A percentile compares a stretch with the other conserved stretches of the same genome.
These are phyloP conservation scores for Cyberlindnera sargentensis DNA, from an alignment of 805 yeast species.

Conservation along the genomic window DNA sequence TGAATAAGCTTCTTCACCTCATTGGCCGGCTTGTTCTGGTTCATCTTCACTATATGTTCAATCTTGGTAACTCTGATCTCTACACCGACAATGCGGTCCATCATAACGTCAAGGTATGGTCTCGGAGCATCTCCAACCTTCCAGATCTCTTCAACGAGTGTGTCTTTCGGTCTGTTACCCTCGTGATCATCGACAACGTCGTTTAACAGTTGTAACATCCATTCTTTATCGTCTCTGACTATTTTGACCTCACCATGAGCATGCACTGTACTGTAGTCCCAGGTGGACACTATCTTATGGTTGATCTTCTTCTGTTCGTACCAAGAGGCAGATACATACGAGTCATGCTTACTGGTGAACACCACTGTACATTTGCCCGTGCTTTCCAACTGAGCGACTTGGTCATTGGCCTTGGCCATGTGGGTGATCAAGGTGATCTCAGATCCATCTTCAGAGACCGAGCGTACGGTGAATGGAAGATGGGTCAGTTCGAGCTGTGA, in stretches of 20 bases:
- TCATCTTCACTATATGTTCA: slow-evolving; percentile 52
- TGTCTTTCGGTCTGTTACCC: slow-evolving; percentile 26
- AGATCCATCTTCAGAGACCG: slow-evolving; percentile 22
- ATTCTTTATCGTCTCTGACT: slow-evolving; percentile 38
- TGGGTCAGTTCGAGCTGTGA: slow-evolving; percentile 44
- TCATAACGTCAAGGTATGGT: slow-evolving; percentile 32
- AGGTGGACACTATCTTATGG: slow-evolving; percentile 62
- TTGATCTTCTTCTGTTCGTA: slow-evolving; percentile 49
- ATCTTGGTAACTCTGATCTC: slow-evolving; percentile 40
- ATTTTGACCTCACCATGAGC: slow-evolving; percentile 42
- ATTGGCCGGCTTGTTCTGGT: slow-evolving; percentile 37
- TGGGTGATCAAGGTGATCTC: slow-evolving; percentile 44
- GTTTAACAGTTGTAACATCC: slow-evolving; percentile 38
- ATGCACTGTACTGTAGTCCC: slow-evolving; percentile 58
- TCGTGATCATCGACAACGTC: slow-evolving; percentile 43
- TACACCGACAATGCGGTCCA: slow-evolving; percentile 49
- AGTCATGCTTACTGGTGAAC: slow-evolving; percentile 40
- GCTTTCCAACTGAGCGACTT: slow-evolving; percentile 33
- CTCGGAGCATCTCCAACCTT: slow-evolving; percentile 51
- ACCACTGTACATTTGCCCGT: slow-evolving; percentile 36
- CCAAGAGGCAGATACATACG: slow-evolving; percentile 54
- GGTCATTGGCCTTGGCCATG: slow-evolving; percentile 46
- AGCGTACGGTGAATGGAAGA: slow-evolving; percentile 43
- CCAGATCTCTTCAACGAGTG: slow-evolving; percentile 35
- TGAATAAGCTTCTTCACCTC: slow-evolving; percentile 48